Base-by-base conservation (phyloP, 768 basidiomycete species). In the Cyathus striatus region DNA sequence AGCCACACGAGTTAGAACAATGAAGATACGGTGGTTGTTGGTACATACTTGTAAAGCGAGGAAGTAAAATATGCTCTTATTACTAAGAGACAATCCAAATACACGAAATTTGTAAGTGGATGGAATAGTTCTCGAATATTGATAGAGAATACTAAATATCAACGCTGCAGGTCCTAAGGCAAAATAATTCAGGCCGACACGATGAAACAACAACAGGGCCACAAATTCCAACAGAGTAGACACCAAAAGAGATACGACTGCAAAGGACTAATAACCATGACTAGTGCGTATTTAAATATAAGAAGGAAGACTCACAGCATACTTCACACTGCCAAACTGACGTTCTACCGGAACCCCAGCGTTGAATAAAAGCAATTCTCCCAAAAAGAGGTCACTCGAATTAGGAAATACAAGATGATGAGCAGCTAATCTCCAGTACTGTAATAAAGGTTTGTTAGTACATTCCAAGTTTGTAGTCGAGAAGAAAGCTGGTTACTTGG, bases 281-380 rank as follows among this genome's bases (percentile, higher is more conserved):
- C 40, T 43, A 23, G 48, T 40, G 44, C 23, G 41, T 40, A 17
- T 34, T 13, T 34, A 23, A n/a, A 23, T 2, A 24, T 21, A 40
- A 34, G n/a, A 18, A 36, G 21, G 26, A 37, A 23, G 10, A 50
- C 81, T 62, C 50, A 92, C 90, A 23, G 89, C 90, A 63, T 78
- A 96, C 61, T 96, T 96, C 44, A 86, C 62, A 42, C 83, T 83
- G 9, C 94, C 93, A 55, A 91, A 96, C 32, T 81, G 79, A 41
- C 94, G 77, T 55, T 97, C 94, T 23, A 95, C 72, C 20, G 74
- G 75, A 1, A 89, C 59, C 2, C 76, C 79, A 16, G 80, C 70
- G 54, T 81, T 80, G 63, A 83, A 93, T 1, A 95, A 62, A 4
- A 92, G 46, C 20, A 95, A 50, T 47, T 86, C 79, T 0, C 78